A percentile compares a stretch with the other conserved stretches of the same genome.
These are phyloP conservation scores for Ustilago lituana DNA, from an alignment of 1,284 basidiomycete genomes.

Conservation along the genomic window DNA sequence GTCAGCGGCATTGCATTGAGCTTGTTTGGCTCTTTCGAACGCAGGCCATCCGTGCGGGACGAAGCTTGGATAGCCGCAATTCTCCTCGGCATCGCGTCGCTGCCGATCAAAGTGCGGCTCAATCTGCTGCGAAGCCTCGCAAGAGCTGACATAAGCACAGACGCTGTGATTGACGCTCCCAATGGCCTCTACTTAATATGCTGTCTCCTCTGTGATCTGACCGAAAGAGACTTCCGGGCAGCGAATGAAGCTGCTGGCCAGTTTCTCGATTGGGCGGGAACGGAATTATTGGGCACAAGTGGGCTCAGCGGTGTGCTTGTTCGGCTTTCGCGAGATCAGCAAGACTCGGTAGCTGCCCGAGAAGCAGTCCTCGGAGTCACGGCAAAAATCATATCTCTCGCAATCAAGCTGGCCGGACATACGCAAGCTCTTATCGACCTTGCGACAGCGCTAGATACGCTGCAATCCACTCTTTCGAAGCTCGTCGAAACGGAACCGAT, in stretches of 20 bases:
- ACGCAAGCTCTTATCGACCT: not conserved
- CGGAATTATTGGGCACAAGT: not conserved
- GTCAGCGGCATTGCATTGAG: constrained; percentile 3
- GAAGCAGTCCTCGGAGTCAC: constrained; percentile 11
- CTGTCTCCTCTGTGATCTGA: constrained; percentile 6
- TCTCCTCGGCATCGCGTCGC: constrained; percentile 1
- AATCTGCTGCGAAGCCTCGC: constrained; percentile 4
- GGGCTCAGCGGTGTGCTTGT: constrained; percentile 3
- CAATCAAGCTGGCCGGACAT: not conserved
- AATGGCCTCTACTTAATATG: constrained; percentile 9
- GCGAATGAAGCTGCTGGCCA: not conserved
- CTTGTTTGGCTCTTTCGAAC: constrained; percentile 8
- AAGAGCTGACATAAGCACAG: too few species aligned
- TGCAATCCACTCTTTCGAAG: constrained; percentile 10
- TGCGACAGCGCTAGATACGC: not conserved
- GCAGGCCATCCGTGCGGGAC: not conserved
- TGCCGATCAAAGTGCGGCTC: not conserved
- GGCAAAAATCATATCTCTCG: constrained; percentile 16
- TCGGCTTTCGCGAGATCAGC: not conserved
- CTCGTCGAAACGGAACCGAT: constrained; percentile 12
- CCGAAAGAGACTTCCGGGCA: not conserved
- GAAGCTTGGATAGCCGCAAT: not conserved
- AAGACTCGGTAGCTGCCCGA: not conserved
- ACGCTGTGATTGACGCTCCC: too few species aligned
- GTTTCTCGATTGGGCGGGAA: constrained; percentile 1